Percentiles rank a stretch among this genome's conserved stretches.
Evolutionary conservation across 345 rosid genomes (phyloP).

Genomic region (Nephelium lappaceum): DNA sequence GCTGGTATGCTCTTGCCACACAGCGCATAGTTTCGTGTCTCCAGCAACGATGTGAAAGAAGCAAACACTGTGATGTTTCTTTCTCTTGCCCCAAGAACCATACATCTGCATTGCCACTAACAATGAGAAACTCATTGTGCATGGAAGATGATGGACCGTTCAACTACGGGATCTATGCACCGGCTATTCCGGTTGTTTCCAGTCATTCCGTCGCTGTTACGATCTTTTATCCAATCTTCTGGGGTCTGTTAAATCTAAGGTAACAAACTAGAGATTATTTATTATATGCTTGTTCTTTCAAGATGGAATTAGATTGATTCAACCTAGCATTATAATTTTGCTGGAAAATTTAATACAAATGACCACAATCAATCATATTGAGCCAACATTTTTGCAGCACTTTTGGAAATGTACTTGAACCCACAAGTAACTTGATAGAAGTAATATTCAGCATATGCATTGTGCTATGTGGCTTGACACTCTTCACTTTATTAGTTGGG

Average conservation of each 20-base stretch:
- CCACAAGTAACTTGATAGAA: conserved; percentile 80
- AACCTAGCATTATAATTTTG: neutral
- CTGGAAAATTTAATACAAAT: too few species aligned
- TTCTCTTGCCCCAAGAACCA: conserved; percentile 57
- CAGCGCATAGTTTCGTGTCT: conserved; percentile 83
- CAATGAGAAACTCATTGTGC: conserved; percentile 54
- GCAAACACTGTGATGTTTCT: conserved; percentile 47
- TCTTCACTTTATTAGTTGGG: conserved; percentile 82
- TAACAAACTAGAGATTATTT: conserved; percentile 15
- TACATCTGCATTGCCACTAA: conserved; percentile 26
- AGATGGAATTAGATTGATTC: too few species aligned
- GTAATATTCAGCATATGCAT: conserved; percentile 74
- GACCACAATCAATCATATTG: neutral
- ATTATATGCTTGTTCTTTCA: too few species aligned
- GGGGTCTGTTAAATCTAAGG: conserved; percentile 96
- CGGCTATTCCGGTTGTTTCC: conserved; percentile 85
- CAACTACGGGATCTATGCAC: conserved; percentile 67
- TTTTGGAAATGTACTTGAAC: conserved; percentile 80
- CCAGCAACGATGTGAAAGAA: conserved; percentile 59
- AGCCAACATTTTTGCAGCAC: conserved; percentile 50
- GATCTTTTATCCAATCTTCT: conserved; percentile 85
- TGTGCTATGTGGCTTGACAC: conserved; percentile 75
- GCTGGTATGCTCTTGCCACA: conserved; percentile 90
- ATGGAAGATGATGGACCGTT: conserved; percentile 67
- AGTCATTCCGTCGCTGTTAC: conserved; percentile 81